phyloP scores from a whole-genome alignment of 768 basidiomycete genomes.

The Pholiota molesta region DNA sequence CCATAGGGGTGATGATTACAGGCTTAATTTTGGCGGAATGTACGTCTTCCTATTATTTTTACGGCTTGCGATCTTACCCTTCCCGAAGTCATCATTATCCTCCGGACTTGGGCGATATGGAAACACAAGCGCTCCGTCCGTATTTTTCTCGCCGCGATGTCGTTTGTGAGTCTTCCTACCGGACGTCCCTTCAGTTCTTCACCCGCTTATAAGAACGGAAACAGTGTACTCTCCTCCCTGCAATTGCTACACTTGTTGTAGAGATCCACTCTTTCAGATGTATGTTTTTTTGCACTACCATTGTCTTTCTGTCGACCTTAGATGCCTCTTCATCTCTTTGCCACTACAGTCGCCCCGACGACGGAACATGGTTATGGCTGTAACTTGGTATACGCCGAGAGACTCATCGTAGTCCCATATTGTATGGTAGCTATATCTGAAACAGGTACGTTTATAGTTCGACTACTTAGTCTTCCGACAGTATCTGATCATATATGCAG shows the following conservation, averaged over 20 bases:
- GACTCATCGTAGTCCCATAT: constrained; percentile 4
- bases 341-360: not conserved
- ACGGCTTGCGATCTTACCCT: not conserved
- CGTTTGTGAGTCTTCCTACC: not conserved
- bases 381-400: not conserved
- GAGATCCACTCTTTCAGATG: constrained; percentile 7
- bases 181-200: not conserved
- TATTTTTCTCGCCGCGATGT: not conserved
- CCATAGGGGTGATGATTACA: not conserved
- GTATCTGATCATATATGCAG: not conserved
- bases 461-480: no score
- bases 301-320: not conserved
- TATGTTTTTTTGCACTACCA: not conserved
- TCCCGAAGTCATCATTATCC: not conserved
- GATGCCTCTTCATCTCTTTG: not conserved
- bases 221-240: not conserved
- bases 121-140: not conserved
- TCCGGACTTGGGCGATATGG: constrained; percentile 6
- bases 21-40: constrained; percentile 2
- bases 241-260: not conserved
- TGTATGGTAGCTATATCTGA: not conserved
- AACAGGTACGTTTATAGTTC: not conserved
- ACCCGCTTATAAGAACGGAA: not conserved
- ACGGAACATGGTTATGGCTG: not conserved
- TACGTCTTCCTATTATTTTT: not conserved